Evolutionary conservation across 73 alveolate species (phyloP).

Genomic region (Diophrys sp.): DNA sequence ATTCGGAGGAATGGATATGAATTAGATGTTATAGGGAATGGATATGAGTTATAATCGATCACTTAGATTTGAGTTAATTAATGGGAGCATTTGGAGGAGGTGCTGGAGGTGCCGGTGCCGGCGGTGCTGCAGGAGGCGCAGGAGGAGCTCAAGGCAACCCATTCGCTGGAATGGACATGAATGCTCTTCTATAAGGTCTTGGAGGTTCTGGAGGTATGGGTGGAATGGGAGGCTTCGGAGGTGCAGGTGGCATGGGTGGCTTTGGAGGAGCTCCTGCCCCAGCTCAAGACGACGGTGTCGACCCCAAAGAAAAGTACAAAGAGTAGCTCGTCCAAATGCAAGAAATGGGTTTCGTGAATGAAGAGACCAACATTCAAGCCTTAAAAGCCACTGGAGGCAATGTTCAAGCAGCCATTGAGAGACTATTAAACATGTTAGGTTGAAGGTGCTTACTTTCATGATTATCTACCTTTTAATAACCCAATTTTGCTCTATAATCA

Average conservation of each 20-base stretch:
- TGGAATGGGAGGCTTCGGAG: constrained; percentile 31
- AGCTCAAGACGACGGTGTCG: constrained; percentile 6
- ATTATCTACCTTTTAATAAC: no score
- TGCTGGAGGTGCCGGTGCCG: constrained; percentile 30
- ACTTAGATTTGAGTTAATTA: constrained; percentile 35
- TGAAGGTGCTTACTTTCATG: no score
- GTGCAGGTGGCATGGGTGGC: constrained; percentile 15
- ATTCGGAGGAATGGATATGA: constrained; percentile 3
- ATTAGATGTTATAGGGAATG: neutral
- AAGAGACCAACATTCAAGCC: constrained; percentile 85
- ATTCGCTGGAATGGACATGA: constrained; percentile 10
- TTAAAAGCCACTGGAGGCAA: constrained; percentile 92
- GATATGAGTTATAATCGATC: constrained; percentile 28
- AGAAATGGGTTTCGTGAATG: constrained; percentile 96
- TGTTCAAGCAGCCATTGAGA: constrained; percentile 93
- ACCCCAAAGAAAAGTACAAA: constrained; percentile 83
- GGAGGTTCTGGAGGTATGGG: constrained; percentile 66
- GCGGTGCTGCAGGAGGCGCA: constrained; percentile 11
- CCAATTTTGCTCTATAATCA: no score
- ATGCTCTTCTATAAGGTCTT: neutral
- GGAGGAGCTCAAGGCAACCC: constrained; percentile 12
- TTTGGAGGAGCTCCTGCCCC: constrained; percentile 2
- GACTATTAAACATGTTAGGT: constrained; percentile 75
- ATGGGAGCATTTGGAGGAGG: constrained; percentile 13
- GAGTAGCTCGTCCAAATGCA: constrained; percentile 81